phyloP scores from a whole-genome alignment of 352 stramenopile species.

The Globisporangium parvum region DNA sequence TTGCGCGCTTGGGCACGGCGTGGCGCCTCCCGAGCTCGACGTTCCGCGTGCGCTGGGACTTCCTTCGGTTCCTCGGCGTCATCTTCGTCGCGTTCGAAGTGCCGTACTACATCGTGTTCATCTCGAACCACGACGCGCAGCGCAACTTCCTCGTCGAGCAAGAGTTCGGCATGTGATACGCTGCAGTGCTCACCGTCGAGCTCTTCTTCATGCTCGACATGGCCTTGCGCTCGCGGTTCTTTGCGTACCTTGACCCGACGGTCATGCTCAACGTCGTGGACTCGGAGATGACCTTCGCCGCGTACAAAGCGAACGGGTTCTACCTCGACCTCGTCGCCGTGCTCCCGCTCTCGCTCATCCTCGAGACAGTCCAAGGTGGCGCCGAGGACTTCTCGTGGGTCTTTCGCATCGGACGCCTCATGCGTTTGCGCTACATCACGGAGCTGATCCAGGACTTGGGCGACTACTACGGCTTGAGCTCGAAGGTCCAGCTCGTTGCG shows the following conservation, averaged over 20 bases:
- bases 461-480: conserved; percentile 60
- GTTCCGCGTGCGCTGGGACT: conserved; percentile 53
- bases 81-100: conserved; percentile 64
- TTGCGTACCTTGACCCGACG: conserved; percentile 53
- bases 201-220: conserved; percentile 50
- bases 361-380: conserved; percentile 30
- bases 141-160: conserved; percentile 32
- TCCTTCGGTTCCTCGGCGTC: conserved; percentile 28
- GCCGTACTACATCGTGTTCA: conserved; percentile 62
- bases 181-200: conserved; percentile 31
- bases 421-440: conserved; percentile 36
- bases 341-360: conserved; percentile 34
- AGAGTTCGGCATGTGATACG: conserved; percentile 27
- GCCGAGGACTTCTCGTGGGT: conserved; percentile 29
- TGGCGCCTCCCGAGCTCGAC: conserved; percentile 45
- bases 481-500: conserved; percentile 42
- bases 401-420: conserved; percentile 39
- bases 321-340: conserved; percentile 45
- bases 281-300: conserved; percentile 45
- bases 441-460: conserved; percentile 42
- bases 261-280: conserved; percentile 54
- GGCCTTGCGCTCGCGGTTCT: conserved; percentile 36
- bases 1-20: conserved; percentile 6
- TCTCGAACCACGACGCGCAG: conserved; percentile 43
- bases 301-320: conserved; percentile 53